Evolutionary conservation across 2,329 filamentous ascomycete genomes (phyloP).

Genomic region (Colletotrichum sublineola): DNA sequence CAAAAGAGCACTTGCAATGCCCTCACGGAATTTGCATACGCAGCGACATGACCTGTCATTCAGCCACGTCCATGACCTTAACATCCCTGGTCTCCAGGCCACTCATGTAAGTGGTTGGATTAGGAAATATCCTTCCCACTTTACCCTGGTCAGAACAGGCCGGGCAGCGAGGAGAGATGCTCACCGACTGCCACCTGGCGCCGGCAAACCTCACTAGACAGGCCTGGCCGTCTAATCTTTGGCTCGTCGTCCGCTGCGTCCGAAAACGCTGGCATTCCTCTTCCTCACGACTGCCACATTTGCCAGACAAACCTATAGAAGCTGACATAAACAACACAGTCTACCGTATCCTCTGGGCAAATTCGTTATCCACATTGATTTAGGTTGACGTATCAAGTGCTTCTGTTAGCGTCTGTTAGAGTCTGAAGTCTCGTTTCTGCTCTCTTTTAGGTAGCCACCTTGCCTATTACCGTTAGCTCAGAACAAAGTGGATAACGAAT

Average conservation of each 20-base stretch:
- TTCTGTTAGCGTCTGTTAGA: too few relatives aligned
- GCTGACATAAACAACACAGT: slow-evolving; percentile 23
- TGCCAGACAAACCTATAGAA: slow-evolving; percentile 9
- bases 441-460: too few relatives aligned
- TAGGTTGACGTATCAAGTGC: too few relatives aligned
- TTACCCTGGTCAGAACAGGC: slow-evolving; percentile 3
- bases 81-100: slow-evolving; percentile 16
- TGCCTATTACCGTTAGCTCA: too few relatives aligned
- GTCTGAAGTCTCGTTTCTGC: too few relatives aligned
- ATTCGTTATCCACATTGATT: too few relatives aligned
- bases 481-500: too few relatives aligned
- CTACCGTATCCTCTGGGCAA: too few relatives aligned
- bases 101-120: slow-evolving; percentile 39
- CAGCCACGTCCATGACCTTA: slow-evolving; percentile 15
- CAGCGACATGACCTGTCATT: slow-evolving; percentile 34
- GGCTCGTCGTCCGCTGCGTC: background rate
- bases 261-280: background rate
- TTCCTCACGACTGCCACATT: background rate
- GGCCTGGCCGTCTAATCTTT: background rate
- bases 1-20: background rate
- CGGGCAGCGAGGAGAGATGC: slow-evolving; percentile 7
- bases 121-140: slow-evolving; percentile 28
- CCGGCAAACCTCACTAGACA: slow-evolving; percentile 5
- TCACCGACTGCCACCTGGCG: slow-evolving; percentile 39
- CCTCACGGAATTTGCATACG: background rate